Evolutionary conservation across 1,284 basidiomycete species (phyloP).

Genomic region (Sporisorium graminicola): DNA sequence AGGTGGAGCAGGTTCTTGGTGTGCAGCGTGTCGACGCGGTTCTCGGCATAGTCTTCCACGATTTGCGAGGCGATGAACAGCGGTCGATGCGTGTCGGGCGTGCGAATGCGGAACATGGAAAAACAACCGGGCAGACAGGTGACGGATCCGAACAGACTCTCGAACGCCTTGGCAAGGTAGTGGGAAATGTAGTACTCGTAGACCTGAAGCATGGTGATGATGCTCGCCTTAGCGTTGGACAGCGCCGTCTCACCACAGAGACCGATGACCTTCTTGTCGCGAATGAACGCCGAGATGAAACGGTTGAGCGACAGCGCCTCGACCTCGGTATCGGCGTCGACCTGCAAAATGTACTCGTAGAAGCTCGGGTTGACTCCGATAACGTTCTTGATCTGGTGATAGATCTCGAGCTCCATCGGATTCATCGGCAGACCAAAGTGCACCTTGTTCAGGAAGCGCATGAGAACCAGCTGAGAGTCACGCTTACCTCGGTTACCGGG

Average conservation of each 20-base stretch:
- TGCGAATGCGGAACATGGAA: slow-evolving; percentile 69
- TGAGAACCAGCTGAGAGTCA: slow-evolving; percentile 94
- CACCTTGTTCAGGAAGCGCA: slow-evolving; percentile 98
- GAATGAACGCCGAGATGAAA: slow-evolving; percentile 84
- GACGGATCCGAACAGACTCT: slow-evolving; percentile 94
- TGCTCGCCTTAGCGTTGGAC: slow-evolving; percentile 88
- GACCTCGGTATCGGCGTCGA: slow-evolving; percentile 94
- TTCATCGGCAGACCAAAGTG: slow-evolving; percentile 98
- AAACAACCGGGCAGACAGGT: slow-evolving; percentile 88
- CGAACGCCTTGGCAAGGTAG: slow-evolving; percentile 98
- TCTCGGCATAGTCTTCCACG: slow-evolving; percentile 93
- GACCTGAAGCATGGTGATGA: slow-evolving; percentile 98
- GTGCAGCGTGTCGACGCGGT: slow-evolving; percentile 94
- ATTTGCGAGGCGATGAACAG: slow-evolving; percentile 80
- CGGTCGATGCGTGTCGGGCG: slow-evolving; percentile 68
- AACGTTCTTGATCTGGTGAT: slow-evolving; percentile 99
- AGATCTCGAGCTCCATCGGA: slow-evolving; percentile 95
- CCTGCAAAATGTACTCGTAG: slow-evolving; percentile 96
- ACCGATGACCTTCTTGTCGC: slow-evolving; percentile 92
- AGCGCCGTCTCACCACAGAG: slow-evolving; percentile 94
- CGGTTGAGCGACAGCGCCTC: slow-evolving; percentile 87
- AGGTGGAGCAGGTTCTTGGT: slow-evolving; percentile 89
- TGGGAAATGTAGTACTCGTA: slow-evolving; percentile 70
- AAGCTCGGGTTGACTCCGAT: slow-evolving; percentile 98
- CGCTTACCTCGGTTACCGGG: slow-evolving; percentile 81